phyloP scores from a whole-genome alignment of 768 basidiomycete species.

The Sporobolomyces phaffii region DNA sequence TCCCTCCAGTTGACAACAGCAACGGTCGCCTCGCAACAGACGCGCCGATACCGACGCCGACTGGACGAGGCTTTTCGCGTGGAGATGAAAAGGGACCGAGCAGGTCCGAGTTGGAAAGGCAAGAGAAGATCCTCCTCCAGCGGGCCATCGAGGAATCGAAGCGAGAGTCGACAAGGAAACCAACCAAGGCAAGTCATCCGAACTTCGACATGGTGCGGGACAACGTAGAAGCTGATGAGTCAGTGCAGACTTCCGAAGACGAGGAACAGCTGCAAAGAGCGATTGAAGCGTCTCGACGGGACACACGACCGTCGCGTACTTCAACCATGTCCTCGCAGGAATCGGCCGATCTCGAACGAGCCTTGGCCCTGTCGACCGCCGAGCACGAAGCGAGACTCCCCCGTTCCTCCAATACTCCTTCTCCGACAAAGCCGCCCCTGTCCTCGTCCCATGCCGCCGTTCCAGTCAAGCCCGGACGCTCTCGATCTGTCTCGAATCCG shows the following conservation, averaged over 20 bases:
- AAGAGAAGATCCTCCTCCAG: not conserved
- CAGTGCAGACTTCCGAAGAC: not conserved
- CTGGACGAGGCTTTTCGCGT: not conserved
- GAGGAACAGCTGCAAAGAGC: not conserved
- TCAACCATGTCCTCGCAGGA: not conserved
- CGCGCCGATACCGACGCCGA: not conserved
- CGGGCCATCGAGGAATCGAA: slow-evolving; percentile 8
- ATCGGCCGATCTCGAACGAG: not conserved
- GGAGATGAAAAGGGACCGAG: not conserved
- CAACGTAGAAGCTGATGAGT: not conserved
- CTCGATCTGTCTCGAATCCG: slow-evolving; percentile 1
- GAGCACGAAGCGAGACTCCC: not conserved
- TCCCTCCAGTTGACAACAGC: not conserved
- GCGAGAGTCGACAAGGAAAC: not conserved
- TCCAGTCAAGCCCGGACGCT: not conserved
- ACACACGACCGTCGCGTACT: not conserved
- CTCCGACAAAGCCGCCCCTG: not conserved
- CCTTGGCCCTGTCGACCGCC: not conserved
- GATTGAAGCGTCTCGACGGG: not conserved
- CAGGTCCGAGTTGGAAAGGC: not conserved
- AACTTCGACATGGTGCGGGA: not conserved
- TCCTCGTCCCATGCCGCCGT: not conserved
- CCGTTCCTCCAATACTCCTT: not conserved
- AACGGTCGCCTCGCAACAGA: not conserved
- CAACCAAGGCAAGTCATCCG: too few species aligned